Conservation (phyloP, 2,329 filamentous ascomycete genomes). For the Pseudogymnoascus sp. region DNA sequence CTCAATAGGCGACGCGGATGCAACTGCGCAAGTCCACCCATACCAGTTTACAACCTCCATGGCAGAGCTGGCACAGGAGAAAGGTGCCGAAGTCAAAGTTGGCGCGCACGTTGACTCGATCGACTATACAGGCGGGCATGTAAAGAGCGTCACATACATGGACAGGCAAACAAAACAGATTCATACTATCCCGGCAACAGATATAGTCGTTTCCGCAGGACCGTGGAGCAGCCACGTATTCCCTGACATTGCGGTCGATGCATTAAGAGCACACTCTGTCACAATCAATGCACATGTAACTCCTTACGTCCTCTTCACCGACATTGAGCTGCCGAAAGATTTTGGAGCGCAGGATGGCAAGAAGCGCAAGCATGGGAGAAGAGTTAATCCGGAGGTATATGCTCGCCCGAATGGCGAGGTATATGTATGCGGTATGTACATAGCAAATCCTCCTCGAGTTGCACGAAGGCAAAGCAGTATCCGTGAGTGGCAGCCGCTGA, state of each 20-base stretch:
- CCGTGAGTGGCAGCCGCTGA: not conserved
- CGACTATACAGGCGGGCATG: constrained; percentile 34
- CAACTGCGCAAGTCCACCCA: constrained; percentile 74
- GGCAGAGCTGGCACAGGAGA: constrained; percentile 62
- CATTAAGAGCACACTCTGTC: constrained; percentile 55
- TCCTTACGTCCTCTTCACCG: constrained; percentile 74
- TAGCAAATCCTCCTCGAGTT: not conserved
- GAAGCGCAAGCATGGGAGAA: constrained; percentile 45
- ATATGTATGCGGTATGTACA: constrained; percentile 64
- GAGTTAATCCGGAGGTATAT: constrained; percentile 84
- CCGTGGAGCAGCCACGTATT: constrained; percentile 55
- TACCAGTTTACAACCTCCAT: constrained; percentile 81
- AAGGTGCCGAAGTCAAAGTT: constrained; percentile 52
- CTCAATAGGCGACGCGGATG: constrained; percentile 67
- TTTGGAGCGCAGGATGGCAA: constrained; percentile 37
- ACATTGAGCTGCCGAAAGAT: constrained; percentile 59
- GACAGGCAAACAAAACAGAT: constrained; percentile 39
- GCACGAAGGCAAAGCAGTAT: not conserved
- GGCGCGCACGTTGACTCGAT: constrained; percentile 42
- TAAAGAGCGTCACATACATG: constrained; percentile 48
- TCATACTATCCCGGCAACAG: constrained; percentile 42
- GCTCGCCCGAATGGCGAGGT: constrained; percentile 78
- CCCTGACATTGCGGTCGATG: constrained; percentile 47
- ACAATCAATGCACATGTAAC: constrained; percentile 56
- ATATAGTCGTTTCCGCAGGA: constrained; percentile 32